Conservation (phyloP, 1,139 yeast species). For the Blastobotrys illinoisensis region DNA sequence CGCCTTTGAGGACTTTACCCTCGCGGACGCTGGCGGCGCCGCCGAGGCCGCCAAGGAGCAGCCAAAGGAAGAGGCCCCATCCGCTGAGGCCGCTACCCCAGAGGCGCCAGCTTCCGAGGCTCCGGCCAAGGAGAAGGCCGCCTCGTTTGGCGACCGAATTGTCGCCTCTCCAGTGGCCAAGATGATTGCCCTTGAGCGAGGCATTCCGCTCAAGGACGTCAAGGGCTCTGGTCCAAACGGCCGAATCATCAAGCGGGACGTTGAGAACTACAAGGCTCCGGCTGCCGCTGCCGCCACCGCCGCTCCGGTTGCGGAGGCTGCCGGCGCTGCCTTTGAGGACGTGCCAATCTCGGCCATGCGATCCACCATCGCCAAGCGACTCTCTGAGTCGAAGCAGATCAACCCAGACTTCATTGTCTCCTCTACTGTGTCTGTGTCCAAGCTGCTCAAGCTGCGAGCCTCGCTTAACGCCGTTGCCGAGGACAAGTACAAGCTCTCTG, state of each 20-base stretch:
- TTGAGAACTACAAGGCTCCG: constrained; percentile 56
- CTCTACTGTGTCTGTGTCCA: constrained; percentile 78
- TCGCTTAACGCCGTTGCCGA: constrained; percentile 81
- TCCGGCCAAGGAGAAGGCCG: constrained; percentile 11
- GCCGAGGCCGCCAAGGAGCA: constrained; percentile 30
- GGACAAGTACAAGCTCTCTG: constrained; percentile 85
- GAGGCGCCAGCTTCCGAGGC: constrained; percentile 24
- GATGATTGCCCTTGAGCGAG: constrained; percentile 87
- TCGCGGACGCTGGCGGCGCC: constrained; percentile 61
- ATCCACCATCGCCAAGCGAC: constrained; percentile 85
- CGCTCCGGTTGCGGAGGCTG: constrained; percentile 46
- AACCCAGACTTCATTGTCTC: constrained; percentile 92
- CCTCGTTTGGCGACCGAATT: constrained; percentile 53
- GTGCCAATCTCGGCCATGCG: constrained; percentile 89
- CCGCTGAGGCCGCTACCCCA: constrained; percentile 25
- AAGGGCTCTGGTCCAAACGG: constrained; percentile 95
- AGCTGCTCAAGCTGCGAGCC: constrained; percentile 86
- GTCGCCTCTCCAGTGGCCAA: constrained; percentile 95
- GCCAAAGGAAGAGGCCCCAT: constrained; percentile 18
- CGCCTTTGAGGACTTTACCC: constrained; percentile 81
- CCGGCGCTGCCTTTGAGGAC: constrained; percentile 64
- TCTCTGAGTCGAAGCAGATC: constrained; percentile 75
- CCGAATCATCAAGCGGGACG: constrained; percentile 86
- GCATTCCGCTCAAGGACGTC: constrained; percentile 76
- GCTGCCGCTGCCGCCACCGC: constrained; percentile 42